A percentile compares a stretch with the other conserved stretches of the same genome.
These are phyloP conservation scores for Drechmeria coniospora DNA, from an alignment of 2,329 filamentous ascomycete species.

Conservation along the genomic window DNA sequence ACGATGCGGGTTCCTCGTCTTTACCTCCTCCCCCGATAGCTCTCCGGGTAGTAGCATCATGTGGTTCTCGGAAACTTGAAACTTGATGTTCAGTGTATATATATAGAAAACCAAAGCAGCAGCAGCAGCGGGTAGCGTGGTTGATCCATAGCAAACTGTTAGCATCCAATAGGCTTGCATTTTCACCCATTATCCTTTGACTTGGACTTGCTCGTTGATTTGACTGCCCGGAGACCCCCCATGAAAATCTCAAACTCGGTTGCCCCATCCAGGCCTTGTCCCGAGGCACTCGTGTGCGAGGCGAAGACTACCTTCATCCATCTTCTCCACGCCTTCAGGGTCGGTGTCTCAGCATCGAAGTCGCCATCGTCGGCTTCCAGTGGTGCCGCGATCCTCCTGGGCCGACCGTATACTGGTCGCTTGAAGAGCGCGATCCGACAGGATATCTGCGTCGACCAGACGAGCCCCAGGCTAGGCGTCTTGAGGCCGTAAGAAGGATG, in stretches of 20 bases:
- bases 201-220: constrained; percentile 1
- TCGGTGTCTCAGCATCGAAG: constrained; percentile 24
- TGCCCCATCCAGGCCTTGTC: constrained; percentile 31
- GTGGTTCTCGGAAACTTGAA: no score
- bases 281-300: constrained; percentile 47
- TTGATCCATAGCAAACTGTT: no score
- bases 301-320: constrained; percentile 87
- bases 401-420: constrained; percentile 36
- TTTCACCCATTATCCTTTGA: not conserved
- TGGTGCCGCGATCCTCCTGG: constrained; percentile 19
- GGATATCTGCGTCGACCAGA: constrained; percentile 83
- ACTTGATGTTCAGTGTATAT: no score
- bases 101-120: not conserved
- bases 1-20: no score
- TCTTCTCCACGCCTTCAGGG: constrained; percentile 48
- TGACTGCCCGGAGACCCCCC: constrained; percentile 37
- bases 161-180: no score
- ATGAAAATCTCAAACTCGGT: constrained; percentile 63
- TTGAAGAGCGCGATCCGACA: constrained; percentile 72
- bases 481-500: constrained; percentile 40
- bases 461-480: constrained; percentile 72
- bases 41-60: no score
- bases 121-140: no score
- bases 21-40: no score
- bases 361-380: constrained; percentile 23